phyloP scores from a whole-genome alignment of 2,329 filamentous ascomycete species.

The Alternaria panax region DNA sequence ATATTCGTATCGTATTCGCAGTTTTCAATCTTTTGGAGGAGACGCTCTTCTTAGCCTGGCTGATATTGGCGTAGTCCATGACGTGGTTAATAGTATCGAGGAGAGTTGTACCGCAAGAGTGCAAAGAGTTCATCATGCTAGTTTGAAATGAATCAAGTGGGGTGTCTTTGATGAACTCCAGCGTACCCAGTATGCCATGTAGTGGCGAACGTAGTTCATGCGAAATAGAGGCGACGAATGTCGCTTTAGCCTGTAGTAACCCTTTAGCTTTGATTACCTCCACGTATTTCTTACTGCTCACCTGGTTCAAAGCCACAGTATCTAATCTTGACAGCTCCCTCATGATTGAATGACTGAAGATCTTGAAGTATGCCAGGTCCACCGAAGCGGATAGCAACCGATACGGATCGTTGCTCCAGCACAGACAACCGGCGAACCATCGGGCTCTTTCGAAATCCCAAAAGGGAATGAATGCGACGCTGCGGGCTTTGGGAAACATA shows the following conservation, averaged over 20 bases:
- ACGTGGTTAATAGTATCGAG: conserved; percentile 54
- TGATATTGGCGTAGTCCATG: conserved; percentile 42
- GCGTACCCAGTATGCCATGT: conserved; percentile 52
- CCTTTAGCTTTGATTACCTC: not conserved
- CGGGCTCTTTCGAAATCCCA: conserved; percentile 49
- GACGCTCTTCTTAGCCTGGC: conserved; percentile 41
- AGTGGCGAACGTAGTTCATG: conserved; percentile 61
- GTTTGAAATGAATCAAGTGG: conserved; percentile 50
- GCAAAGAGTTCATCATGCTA: conserved; percentile 55
- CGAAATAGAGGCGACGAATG: conserved; percentile 61
- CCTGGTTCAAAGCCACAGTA: conserved; percentile 52
- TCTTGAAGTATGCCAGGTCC: conserved; percentile 46
- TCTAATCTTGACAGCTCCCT: conserved; percentile 63
- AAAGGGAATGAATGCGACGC: conserved; percentile 50
- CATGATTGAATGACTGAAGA: conserved; percentile 60
- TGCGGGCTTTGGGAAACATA: conserved; percentile 53
- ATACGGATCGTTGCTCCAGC: conserved; percentile 43
- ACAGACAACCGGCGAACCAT: conserved; percentile 49
- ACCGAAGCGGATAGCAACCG: conserved; percentile 38
- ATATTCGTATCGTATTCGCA: conserved; percentile 35
- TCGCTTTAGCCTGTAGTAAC: conserved; percentile 53
- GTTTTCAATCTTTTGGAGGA: conserved; percentile 47
- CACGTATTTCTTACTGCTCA: not conserved
- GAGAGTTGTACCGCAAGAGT: conserved; percentile 57
- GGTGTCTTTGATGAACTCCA: conserved; percentile 59